phyloP scores from a whole-genome alignment of 2,329 filamentous ascomycete genomes.

The Xylariaceae sp. region DNA sequence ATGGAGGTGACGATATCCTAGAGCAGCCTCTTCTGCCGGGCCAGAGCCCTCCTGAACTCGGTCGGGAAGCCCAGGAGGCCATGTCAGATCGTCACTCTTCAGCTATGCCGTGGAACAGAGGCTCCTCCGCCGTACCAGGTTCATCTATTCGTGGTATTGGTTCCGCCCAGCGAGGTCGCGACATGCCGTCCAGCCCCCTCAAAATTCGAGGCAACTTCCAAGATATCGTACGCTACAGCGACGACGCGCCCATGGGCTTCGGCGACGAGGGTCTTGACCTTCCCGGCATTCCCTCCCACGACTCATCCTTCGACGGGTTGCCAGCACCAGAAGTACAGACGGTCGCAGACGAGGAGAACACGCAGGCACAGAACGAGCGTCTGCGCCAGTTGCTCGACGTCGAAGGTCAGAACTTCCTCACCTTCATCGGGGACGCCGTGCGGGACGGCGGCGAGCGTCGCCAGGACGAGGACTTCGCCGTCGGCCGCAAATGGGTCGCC shows the following conservation, averaged over 20 bases:
- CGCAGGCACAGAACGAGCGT: conserved; percentile 14
- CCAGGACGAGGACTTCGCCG: conserved; percentile 35
- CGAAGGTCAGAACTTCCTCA: conserved; percentile 51
- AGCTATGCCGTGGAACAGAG: conserved; percentile 57
- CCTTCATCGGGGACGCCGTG: conserved; percentile 44
- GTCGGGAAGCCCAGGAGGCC: conserved; percentile 60
- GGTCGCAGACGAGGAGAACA: not conserved
- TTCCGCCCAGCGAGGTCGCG: conserved; percentile 43
- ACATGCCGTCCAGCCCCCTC: conserved; percentile 46
- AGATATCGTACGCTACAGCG: conserved; percentile 52
- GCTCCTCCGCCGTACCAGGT: conserved; percentile 49
- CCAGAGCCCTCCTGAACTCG: conserved; percentile 33
- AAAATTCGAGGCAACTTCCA: conserved; percentile 40
- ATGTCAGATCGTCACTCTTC: conserved; percentile 68
- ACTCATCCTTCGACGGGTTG: conserved; percentile 37
- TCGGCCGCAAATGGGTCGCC: conserved; percentile 51
- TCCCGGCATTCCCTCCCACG: conserved; percentile 34
- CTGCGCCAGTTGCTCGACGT: conserved; percentile 43
- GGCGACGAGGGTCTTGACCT: conserved; percentile 39
- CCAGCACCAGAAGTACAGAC: conserved; percentile 12
- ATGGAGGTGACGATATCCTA: conserved; percentile 33
- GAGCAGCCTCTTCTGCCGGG: conserved; percentile 18
- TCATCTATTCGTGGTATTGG: conserved; percentile 48
- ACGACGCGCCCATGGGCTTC: conserved; percentile 39
- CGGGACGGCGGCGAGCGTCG: conserved; percentile 36